phyloP scores from a whole-genome alignment of 192 early-diverging fungal species.

The Coemansia reversa region DNA sequence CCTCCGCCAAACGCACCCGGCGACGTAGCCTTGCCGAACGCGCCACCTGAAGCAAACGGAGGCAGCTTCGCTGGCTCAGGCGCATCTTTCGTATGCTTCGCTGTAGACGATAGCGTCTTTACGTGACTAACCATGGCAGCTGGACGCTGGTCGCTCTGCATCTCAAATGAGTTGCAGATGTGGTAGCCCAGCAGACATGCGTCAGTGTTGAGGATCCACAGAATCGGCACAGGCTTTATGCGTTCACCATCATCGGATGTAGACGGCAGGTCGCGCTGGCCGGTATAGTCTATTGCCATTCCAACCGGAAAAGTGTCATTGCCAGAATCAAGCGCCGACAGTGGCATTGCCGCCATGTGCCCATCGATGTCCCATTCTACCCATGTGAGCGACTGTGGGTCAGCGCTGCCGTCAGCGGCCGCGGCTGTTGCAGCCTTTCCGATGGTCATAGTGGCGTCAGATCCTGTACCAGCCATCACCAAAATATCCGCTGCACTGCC shows the following conservation, averaged over 20 bases:
- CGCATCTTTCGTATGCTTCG: background rate
- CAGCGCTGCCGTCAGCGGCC: conserved; percentile 7
- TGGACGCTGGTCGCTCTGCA: conserved; percentile 41
- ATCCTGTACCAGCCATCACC: conserved; percentile 36
- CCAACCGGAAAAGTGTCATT: conserved; percentile 66
- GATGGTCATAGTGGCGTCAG: conserved; percentile 40
- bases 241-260: conserved; percentile 55
- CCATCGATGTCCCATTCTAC: conserved; percentile 68
- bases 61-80: conserved; percentile 10
- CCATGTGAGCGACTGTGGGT: conserved; percentile 58
- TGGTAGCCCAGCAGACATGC: conserved; percentile 67
- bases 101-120: conserved; percentile 15
- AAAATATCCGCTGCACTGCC: conserved; percentile 36
- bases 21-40: conserved; percentile 6
- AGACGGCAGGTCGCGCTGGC: conserved; percentile 56
- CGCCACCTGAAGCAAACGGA: conserved; percentile 16
- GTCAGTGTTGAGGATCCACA: conserved; percentile 70
- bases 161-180: conserved; percentile 60
- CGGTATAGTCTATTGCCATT: conserved; percentile 72
- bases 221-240: conserved; percentile 64
- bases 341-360: conserved; percentile 57
- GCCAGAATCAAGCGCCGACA: conserved; percentile 44
- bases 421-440: conserved; percentile 26
- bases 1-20: conserved; percentile 5
- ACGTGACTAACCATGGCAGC: conserved; percentile 39